Base-by-base conservation (phyloP, 192 early-diverging fungal species). In the Gonapodya sp. region DNA sequence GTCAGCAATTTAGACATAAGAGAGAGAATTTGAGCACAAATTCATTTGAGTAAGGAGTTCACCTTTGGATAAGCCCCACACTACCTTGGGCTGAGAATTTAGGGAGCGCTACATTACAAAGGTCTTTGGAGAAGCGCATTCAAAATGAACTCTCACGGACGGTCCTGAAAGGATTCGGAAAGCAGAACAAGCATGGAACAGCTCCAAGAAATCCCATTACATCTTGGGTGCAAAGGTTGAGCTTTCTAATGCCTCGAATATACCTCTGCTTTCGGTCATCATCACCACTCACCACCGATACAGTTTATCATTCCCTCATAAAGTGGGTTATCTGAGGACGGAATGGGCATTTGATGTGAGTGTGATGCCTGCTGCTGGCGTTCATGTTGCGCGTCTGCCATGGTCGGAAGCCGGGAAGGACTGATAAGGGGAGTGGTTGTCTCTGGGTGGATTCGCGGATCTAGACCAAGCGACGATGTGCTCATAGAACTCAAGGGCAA, bases 1-100 rank as follows among this genome's bases (percentile, higher is more conserved):
- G 16, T 72, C 78, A 64, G 46, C 31, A 36, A 1, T 81, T 36
- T 78, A 81, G 81, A 80, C 81, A 81, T 81, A 82, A 82, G 0
- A 81, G 75, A 77, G 18, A 32, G 16, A 16, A 30, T 72, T 16
- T 32, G 75, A 16, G 18, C 16, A 18, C 8, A 34, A 8, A 16
- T 18, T 34, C 8, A 18, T 18, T 16, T 77, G 8, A n/a, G n/a
- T n/a, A n/a, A n/a, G n/a, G n/a, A n/a, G n/a, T 8, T 34, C 34
- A 34, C 75, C 75, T 2, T 14, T 18, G 34, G 31, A 18, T 32
- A 18, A 32, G 30, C 16, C 75, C 75, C 18, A 77, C 75, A 33
- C 30, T 77, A 2, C 75, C 75, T 31, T 77, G 75, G 8, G 31
- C 30, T 18, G n/a, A 77, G 18, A 64, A 64, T 64, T 16, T 16